phyloP scores from a whole-genome alignment of 805 yeast genomes.

The Debaryomyces prosopidis region DNA sequence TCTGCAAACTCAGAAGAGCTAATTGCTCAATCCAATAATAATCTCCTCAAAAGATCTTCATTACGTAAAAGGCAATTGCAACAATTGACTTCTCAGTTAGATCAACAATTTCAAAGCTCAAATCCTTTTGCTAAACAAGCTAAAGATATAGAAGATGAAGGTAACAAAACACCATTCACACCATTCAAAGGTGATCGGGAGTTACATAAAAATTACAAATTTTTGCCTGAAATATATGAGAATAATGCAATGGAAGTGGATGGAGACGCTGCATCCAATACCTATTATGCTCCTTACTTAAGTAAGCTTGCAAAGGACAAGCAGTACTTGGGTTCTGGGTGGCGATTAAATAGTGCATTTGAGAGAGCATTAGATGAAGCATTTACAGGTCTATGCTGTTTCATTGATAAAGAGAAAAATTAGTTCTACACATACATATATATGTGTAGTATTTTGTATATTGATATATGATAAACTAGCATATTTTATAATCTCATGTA shows the following conservation, averaged over 20 bases:
- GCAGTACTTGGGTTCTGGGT: constrained; percentile 84
- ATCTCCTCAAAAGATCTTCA: constrained; percentile 58
- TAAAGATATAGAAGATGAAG: constrained; percentile 21
- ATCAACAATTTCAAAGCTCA: constrained; percentile 34
- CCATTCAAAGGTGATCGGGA: constrained; percentile 93
- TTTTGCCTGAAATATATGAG: constrained; percentile 31
- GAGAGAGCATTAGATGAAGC: constrained; percentile 83
- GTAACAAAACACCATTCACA: constrained; percentile 65
- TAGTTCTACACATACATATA: not conserved
- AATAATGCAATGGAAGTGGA: constrained; percentile 26
- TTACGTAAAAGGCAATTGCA: constrained; percentile 62
- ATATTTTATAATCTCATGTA: not conserved
- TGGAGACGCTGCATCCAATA: constrained; percentile 23
- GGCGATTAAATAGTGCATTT: constrained; percentile 67
- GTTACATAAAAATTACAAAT: constrained; percentile 48
- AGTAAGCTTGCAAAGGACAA: constrained; percentile 54
- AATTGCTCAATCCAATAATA: constrained; percentile 36
- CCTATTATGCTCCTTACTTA: constrained; percentile 45
- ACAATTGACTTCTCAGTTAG: constrained; percentile 59
- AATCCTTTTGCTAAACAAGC: constrained; percentile 27
- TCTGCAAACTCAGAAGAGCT: constrained; percentile 38
- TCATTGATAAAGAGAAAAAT: constrained; percentile 50
- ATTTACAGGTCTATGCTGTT: constrained; percentile 84
- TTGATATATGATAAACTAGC: not conserved
- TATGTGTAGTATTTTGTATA: not conserved